Conservation (phyloP, 225 moss, liverwort and hornwort genomes). For the Rhytidiadelphus loreus region DNA sequence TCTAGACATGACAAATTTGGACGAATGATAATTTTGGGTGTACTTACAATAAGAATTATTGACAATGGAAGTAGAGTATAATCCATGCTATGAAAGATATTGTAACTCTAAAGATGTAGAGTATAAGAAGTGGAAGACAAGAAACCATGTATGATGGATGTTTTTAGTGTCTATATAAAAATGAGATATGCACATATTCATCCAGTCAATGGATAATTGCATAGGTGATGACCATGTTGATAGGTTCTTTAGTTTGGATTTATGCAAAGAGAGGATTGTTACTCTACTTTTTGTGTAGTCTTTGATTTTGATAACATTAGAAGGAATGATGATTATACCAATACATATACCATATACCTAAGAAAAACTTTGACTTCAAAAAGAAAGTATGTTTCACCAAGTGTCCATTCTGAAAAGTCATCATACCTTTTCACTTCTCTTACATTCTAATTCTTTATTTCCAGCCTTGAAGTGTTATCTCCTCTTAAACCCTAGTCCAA, state of each 20-base stretch:
- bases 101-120: not conserved
- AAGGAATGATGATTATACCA: too few relatives aligned
- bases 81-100: not conserved
- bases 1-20: not conserved
- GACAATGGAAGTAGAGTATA: not conserved
- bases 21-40: fast-evolving
- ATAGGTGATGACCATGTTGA: not conserved
- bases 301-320: not conserved
- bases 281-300: not conserved
- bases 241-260: not conserved
- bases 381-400: not conserved
- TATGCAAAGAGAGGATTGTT: not conserved
- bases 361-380: not conserved
- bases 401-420: constrained; percentile 9
- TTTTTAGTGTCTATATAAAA: not conserved
- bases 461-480: not conserved
- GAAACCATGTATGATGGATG: not conserved
- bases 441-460: not conserved
- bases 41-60: not conserved
- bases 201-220: not conserved
- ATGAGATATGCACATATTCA: not conserved
- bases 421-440: constrained; percentile 11
- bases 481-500: not conserved
- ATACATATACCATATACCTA: not conserved
- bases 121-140: too few relatives aligned